Percentiles rank a stretch among this genome's conserved stretches.
phyloP scores from a whole-genome alignment of 345 rosid genomes.

The Lumnitzera littorea region DNA sequence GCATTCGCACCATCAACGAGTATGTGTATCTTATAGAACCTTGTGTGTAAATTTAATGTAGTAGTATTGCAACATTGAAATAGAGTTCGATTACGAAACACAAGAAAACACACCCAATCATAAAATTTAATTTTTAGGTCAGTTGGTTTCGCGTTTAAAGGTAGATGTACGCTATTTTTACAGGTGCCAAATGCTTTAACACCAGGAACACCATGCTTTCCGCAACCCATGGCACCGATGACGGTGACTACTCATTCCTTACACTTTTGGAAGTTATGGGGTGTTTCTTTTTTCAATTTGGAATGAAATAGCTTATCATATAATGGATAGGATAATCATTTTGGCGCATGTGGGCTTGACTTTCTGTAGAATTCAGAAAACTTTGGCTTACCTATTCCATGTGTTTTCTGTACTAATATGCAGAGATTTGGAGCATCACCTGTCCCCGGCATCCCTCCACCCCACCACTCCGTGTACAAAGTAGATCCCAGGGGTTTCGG shows the following conservation, averaged over 20 bases:
- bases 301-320: not conserved
- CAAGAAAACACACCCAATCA: no score
- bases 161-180: not conserved
- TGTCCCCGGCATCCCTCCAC: constrained; percentile 49
- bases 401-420: constrained; percentile 1
- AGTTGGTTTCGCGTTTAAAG: no score
- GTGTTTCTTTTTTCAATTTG: not conserved
- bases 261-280: not conserved
- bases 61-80: no score
- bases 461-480: constrained; percentile 30
- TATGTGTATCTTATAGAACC: not conserved
- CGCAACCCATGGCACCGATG: constrained; percentile 42
- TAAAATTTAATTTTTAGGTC: not conserved
- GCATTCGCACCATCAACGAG: constrained; percentile 51
- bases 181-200: constrained; percentile 35
- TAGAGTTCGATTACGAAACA: no score
- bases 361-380: no score
- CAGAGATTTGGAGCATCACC: constrained; percentile 56
- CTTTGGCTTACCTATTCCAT: not conserved
- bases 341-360: no score
- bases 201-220: constrained; percentile 51
- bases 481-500: constrained; percentile 34
- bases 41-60: not conserved
- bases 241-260: constrained; percentile 32
- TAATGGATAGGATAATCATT: no score